phyloP scores from a whole-genome alignment of 805 yeast species.

The Candida arabinofermentans region DNA sequence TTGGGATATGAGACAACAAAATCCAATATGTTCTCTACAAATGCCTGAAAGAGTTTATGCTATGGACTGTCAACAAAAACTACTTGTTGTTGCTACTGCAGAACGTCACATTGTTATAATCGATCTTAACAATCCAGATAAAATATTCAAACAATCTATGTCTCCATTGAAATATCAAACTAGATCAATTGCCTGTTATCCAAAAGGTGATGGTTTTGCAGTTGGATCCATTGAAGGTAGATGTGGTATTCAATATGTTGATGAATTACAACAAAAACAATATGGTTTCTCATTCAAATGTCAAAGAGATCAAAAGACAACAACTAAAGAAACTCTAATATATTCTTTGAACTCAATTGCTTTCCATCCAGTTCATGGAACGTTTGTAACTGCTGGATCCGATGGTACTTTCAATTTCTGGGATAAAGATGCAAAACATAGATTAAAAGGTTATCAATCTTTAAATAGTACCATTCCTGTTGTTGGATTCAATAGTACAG shows the following conservation, averaged over 20 bases:
- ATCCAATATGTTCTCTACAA: slow-evolving; percentile 74
- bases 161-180: slow-evolving; percentile 92
- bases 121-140: slow-evolving; percentile 78
- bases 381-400: slow-evolving; percentile 90
- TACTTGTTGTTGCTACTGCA: slow-evolving; percentile 92
- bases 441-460: slow-evolving; percentile 76
- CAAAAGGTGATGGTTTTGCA: slow-evolving; percentile 91
- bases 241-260: slow-evolving; percentile 90
- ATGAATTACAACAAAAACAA: slow-evolving; percentile 69
- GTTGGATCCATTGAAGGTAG: slow-evolving; percentile 93
- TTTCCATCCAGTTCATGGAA: slow-evolving; percentile 88
- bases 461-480: slow-evolving; percentile 67
- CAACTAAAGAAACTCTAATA: slow-evolving; percentile 57
- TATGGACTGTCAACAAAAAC: slow-evolving; percentile 77
- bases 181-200: slow-evolving; percentile 74
- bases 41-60: slow-evolving; percentile 89
- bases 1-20: slow-evolving; percentile 89
- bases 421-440: slow-evolving; percentile 90
- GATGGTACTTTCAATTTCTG: slow-evolving; percentile 94
- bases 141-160: slow-evolving; percentile 64
- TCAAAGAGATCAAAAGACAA: slow-evolving; percentile 69
- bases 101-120: slow-evolving; percentile 77
- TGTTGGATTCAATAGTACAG: slow-evolving; percentile 77
- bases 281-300: slow-evolving; percentile 89
- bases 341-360: slow-evolving; percentile 76